Conservation (phyloP, 2,329 filamentous ascomycete genomes). For the Byssothecium circinans region DNA sequence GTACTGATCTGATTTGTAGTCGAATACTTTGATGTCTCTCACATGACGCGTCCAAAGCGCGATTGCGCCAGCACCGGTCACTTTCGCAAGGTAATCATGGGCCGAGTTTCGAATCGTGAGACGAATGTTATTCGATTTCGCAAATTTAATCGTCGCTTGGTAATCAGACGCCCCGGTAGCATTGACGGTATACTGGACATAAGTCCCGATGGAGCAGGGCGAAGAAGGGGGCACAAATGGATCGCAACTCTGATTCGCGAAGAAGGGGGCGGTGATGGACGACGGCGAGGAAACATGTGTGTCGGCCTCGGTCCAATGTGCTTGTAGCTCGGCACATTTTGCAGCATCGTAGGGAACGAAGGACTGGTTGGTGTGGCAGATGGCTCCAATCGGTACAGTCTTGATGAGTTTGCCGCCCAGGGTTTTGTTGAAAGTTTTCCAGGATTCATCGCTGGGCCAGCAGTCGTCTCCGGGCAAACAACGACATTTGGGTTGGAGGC, state of each 20-base stretch:
- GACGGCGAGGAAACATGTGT: conserved; percentile 29
- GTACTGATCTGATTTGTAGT: conserved; percentile 4
- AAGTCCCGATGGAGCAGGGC: conserved; percentile 18
- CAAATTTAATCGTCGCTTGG: conserved; percentile 13
- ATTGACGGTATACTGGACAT: conserved; percentile 38
- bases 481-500: no score
- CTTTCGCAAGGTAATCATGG: conserved; percentile 22
- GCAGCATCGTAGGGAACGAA: no score
- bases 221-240: background rate
- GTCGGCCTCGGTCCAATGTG: no score
- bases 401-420: conserved; percentile 35
- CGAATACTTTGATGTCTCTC: conserved; percentile 7
- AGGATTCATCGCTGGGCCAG: conserved; percentile 30
- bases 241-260: conserved; percentile 10
- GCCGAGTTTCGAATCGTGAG: conserved; percentile 20
- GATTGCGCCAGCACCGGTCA: conserved; percentile 15
- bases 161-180: conserved; percentile 15
- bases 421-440: conserved; percentile 34
- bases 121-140: conserved; percentile 15
- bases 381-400: conserved; percentile 36
- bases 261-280: conserved; percentile 1
- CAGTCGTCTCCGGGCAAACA: conserved; percentile 28
- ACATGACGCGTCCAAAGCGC: conserved; percentile 20
- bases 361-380: conserved; percentile 28
- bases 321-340: background rate